Evolutionary conservation across 1,284 basidiomycete genomes (phyloP), one percentile per base, ranked within the genome.

Genomic region (Apiotrichum porosum): DNA sequence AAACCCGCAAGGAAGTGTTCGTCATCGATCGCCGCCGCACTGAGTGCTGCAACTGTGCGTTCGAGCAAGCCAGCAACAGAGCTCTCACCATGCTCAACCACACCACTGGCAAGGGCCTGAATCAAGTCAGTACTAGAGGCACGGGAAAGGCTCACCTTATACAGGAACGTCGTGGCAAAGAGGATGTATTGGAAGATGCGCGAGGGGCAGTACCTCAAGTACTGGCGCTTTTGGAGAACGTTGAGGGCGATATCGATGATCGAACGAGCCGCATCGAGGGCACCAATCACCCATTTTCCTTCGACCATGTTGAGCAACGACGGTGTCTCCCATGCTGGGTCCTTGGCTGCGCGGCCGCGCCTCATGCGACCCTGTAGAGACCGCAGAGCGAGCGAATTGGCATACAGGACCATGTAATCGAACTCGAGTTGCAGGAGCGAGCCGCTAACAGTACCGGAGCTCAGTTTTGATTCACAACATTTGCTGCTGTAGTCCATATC

Each of bases 281-380:
- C 51, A 35, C 48, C 51, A 34, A 52, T 47, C 21, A 52, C 48
- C 51, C 51, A 52, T 28, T 37, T 42, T 3, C 51, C 51, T 26
- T 52, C 51, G 13, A 44, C 38, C 42, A 52, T 40, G 38, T 52
- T 52, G n/a, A 52, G 42, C 28, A 52, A 38, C 15, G 46, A 44
- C 24, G 51, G 51, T 3, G 32, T 30, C 15, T 23, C 30, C 45
- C 47, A 52, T 37, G 40, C 33, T 15, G 32, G 8, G 36, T 52
- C 51, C 21, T 51, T 47, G 13, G 21, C 36, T 31, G 43, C 41
- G 3, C 37, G 23, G 15, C 40, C 21, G 5, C 47, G 42, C 10
- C 46, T 33, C 32, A 52, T 45, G 37, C 44, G 44, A 17, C 42
- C 46, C 22, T 52, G 51, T 14, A 52, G 34, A 9, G 46, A 42